Base-by-base conservation (phyloP, 768 basidiomycete genomes). In the Tylopilus sp. region DNA sequence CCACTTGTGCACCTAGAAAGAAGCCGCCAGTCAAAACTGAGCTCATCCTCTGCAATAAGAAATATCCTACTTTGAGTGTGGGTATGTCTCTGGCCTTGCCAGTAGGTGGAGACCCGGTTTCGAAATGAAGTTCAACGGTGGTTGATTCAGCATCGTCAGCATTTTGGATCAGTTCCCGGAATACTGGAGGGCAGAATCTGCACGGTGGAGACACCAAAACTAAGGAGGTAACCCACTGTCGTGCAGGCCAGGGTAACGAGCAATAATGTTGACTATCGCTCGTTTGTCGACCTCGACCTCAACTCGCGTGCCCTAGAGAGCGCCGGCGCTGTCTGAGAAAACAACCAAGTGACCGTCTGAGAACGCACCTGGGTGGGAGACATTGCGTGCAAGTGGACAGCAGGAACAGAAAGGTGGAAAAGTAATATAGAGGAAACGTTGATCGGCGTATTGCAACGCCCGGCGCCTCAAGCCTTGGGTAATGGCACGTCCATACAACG, bases 81-180 rank as follows among this genome's bases (percentile, higher is more conserved):
- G 12, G 28, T 21, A 39, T 3, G 25, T 59, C 55, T 17, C 15
- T 17, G 33, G 12, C 12, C 20, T n/a, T n/a, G n/a, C n/a, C n/a
- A n/a, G n/a, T n/a, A n/a, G n/a, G n/a, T n/a, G n/a, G n/a, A n/a
- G n/a, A n/a, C n/a, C n/a, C 36, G 1, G 70, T 72, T 38, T 66
- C 58, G 51, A 76, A 76, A 33, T 69, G 66, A 6, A 77, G 60
- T 51, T 75, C 64, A 9, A 75, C 65, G 0, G 46, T 53, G 22
- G 48, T 63, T 1, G 73, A 67, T 3, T 65, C 69, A 1, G 72
- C 79, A 65, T 81, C 79, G 53, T 80, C 79, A 15, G n/a, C n/a
- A n/a, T n/a, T n/a, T n/a, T n/a, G n/a, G n/a, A n/a, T n/a, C n/a
- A n/a, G n/a, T n/a, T n/a, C 81, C 44, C 81, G 65, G 49, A 77